Base-by-base conservation (phyloP, 164 flowering plant species). In the Annona squamosa region DNA sequence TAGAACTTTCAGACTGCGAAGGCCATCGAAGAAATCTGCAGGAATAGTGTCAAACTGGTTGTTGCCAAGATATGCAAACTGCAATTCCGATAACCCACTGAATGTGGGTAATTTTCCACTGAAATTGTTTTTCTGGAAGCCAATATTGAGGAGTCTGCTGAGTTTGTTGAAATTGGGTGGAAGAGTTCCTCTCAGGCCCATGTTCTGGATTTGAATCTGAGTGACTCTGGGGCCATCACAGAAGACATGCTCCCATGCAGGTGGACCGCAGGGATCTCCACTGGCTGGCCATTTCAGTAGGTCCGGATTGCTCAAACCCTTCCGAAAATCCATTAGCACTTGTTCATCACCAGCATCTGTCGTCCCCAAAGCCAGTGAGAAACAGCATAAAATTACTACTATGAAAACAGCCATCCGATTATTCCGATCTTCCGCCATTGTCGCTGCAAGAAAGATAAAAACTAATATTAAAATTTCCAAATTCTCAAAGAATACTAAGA, bases 1-100 rank as follows among this genome's bases (percentile, higher is more conserved):
- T 69, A 92, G 52, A 4, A 84, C 85, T 64, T 79, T 80, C 5
- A 92, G 13, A 74, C 76, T 83, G 13, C 48, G 79, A 17, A 92
- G 90, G 1, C 93, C 96, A 37, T 79, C 61, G 57, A 85, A 85
- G 79, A 92, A 92, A 82, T 92, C 92, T 0, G 70, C 73, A 3
- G 98, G 98, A 70, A 92, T 91, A 0, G 87, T 76, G 63, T 88
- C 93, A 46, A 92, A 92, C 3, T 79, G 66, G 79, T 92, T 92
- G 80, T 66, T 61, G 67, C 90, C 90, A 82, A 92, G 81, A 70
- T 78, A 91, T 1, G 93, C 98, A 73, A 70, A 86, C 70, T 81
- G 71, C 76, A 92, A 72, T 44, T 86, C 71, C 0, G 89, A 83
- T 67, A 92, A 81, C 0, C 98, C 98, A 52, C 85, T 84, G 65